A percentile compares a stretch with the other conserved stretches of the same genome.
phyloP scores from a whole-genome alignment of 2,329 filamentous ascomycete genomes.

The Fusarium gaditjirri region DNA sequence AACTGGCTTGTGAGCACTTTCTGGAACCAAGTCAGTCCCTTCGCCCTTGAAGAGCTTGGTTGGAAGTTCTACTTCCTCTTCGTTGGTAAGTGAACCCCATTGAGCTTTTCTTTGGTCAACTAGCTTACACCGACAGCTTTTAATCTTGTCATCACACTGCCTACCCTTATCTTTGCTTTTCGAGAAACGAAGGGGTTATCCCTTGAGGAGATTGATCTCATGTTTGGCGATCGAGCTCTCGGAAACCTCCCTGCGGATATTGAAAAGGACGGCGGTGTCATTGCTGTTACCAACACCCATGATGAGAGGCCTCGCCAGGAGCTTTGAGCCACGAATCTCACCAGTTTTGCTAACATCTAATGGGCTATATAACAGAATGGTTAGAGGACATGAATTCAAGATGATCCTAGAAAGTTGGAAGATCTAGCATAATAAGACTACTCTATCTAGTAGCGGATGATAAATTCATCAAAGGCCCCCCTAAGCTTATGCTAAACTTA shows the following conservation, averaged over 20 bases:
- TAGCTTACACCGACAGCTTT: slow-evolving; percentile 48
- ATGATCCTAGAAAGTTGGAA: background rate
- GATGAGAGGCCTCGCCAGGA: slow-evolving; percentile 13
- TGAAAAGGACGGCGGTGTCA: slow-evolving; percentile 33
- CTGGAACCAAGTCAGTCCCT: slow-evolving; percentile 68
- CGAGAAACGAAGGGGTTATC: slow-evolving; percentile 61
- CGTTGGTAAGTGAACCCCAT: slow-evolving; percentile 34
- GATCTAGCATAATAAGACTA: background rate
- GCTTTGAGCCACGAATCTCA: background rate
- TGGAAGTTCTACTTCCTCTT: slow-evolving; percentile 54
- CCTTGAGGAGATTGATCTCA: slow-evolving; percentile 65
- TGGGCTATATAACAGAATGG: background rate
- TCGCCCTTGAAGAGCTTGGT: slow-evolving; percentile 54
- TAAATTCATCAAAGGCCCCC: too few relatives aligned
- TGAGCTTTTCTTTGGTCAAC: slow-evolving; percentile 49
- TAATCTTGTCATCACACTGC: slow-evolving; percentile 50
- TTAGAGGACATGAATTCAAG: background rate
- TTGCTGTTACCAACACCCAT: slow-evolving; percentile 27
- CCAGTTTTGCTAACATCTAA: background rate
- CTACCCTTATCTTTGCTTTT: slow-evolving; percentile 60
- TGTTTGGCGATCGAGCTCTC: slow-evolving; percentile 57
- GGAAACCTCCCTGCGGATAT: slow-evolving; percentile 41
- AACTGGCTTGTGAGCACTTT: slow-evolving; percentile 53
- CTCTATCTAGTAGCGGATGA: background rate
- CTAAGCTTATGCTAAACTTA: too few relatives aligned